Base-by-base conservation (phyloP, 768 basidiomycete genomes). In the Crassisporium funariophilum region DNA sequence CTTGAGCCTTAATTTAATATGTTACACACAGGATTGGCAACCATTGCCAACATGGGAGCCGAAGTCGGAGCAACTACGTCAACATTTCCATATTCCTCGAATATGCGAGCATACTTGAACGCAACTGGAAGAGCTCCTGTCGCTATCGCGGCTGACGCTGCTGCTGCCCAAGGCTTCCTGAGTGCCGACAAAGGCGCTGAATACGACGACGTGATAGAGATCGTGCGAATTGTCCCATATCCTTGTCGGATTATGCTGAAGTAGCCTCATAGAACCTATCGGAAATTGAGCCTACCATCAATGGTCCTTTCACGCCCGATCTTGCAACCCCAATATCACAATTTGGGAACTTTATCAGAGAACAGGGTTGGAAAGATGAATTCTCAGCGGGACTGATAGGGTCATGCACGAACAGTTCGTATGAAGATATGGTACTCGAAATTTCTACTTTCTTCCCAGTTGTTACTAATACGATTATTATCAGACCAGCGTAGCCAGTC, bases 31-130 rank as follows among this genome's bases (percentile, higher is more conserved):
- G 89, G 91, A 45, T 71, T 97, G 44, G 97, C 95, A 1, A 98
- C 97, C 2, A 88, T 99, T 45, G 88, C 91, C 35, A 98, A 99
- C 68, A 99, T 98, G 97, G 97, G 97, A 41, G 97, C 97, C 10
- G 97, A 99, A 74, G 95, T 98, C n/a, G 97, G 97, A 29, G 97
- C 97, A n/a, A 99, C 97, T 1, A 98, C 97, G 0, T 95, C 95
- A 1, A 92, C 89, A 5, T 99, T 99, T 78, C 95, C 95, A 4
- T 99, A 98, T 69, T 93, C 92, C 12, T 68, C 80, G 13, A 82
- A 83, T 59, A 98, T 98, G 95, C 78, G 83, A 23, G 76, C 82
- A 25, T 99, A 98, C 69, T 81, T 99, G 22, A 75, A 81, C 53
- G 94, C 94, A 15, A 99, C 97, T 7, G 86, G 91, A 39, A 84